Conservation (phyloP, 2,329 filamentous ascomycete genomes). For the Fusarium sp. region DNA sequence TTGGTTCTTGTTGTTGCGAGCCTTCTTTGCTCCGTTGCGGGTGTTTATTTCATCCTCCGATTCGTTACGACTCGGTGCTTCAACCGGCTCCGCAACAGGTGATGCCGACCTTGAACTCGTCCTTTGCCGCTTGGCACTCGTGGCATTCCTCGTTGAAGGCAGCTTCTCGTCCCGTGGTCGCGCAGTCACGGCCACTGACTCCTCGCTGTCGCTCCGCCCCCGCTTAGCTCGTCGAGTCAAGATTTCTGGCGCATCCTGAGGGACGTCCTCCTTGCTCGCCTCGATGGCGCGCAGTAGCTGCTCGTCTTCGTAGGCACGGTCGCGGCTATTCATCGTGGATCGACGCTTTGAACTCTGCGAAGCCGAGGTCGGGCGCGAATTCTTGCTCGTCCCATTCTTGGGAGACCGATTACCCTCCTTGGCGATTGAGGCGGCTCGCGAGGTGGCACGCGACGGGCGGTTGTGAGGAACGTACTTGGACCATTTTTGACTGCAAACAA, state of each 20-base stretch:
- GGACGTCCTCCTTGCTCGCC: slow-evolving; percentile 87
- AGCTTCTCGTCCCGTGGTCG: slow-evolving; percentile 38
- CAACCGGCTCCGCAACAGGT: slow-evolving; percentile 58
- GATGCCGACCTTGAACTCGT: slow-evolving; percentile 81
- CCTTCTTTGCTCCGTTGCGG: slow-evolving; percentile 68
- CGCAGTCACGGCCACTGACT: slow-evolving; percentile 69
- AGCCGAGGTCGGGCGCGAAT: slow-evolving; percentile 62
- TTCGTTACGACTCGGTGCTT: slow-evolving; percentile 66
- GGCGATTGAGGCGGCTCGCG: slow-evolving; percentile 71
- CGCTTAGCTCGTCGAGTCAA: slow-evolving; percentile 78
- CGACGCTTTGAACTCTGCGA: slow-evolving; percentile 77
- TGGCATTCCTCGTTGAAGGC: slow-evolving; percentile 68
- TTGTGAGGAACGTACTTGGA: slow-evolving; percentile 73
- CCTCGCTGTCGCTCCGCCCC: slow-evolving; percentile 89
- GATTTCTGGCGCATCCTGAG: slow-evolving; percentile 61
- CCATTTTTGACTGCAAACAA: slow-evolving; percentile 67
- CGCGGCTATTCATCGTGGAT: slow-evolving; percentile 97
- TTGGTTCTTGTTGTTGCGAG: slow-evolving; percentile 68
- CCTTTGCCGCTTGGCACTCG: slow-evolving; percentile 81
- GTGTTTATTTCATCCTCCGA: slow-evolving; percentile 75
- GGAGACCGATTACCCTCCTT: slow-evolving; percentile 61
- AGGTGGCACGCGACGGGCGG: slow-evolving; percentile 65
- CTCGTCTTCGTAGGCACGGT: slow-evolving; percentile 95
- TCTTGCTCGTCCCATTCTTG: slow-evolving; percentile 72
- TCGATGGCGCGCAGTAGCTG: slow-evolving; percentile 89